Base-by-base conservation (phyloP, 2,329 filamentous ascomycete genomes). In the Clarireedia paspali region DNA sequence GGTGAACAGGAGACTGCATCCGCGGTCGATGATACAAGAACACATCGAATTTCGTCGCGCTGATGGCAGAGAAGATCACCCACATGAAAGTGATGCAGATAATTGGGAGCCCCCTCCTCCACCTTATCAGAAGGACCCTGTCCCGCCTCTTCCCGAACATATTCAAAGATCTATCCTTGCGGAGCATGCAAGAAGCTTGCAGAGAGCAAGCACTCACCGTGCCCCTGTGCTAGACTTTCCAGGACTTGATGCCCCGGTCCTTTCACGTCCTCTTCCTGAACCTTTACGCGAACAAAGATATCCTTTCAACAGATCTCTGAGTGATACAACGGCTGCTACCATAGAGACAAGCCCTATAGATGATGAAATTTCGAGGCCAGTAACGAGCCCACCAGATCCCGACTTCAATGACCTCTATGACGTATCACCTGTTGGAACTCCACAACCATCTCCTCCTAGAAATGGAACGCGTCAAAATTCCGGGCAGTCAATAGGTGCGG, bases 91-190 rank as follows among this genome's bases (percentile, higher is more conserved):
- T 60, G 89, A 94, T 68, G 88, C 89, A 4, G 89, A 94, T 65
- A 89, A 91, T 64, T 95, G 89, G 89, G 87, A 91, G 4, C 88
- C 89, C 5, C 89, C 89, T 5, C 89, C 89, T 7, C 89, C 89
- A 3, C 88, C 88, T 1, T 95, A 95, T 64, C 82, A 84, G 42
- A 80, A 82, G 54, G 83, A 87, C 0, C 71, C 72, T n/a, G 68
- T 74, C 38, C 62, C 64, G 38, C 65, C 64, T 30, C 54, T 70
- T 26, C 68, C 69, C 26, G 68, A 68, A 40, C 64, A 70, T 53
- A 67, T 71, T 26, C 67, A 67, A 48, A 64, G 66, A 60, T 67
- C 66, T 38, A 56, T 70, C 14, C 59, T 65, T 17, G 65, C 64
- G 42, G 66, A 68, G 34, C 63, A 65, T 55, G 60, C 64, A 49